Conservation (phyloP, 2,329 filamentous ascomycete genomes). For the Apiospora rasikravindrae region DNA sequence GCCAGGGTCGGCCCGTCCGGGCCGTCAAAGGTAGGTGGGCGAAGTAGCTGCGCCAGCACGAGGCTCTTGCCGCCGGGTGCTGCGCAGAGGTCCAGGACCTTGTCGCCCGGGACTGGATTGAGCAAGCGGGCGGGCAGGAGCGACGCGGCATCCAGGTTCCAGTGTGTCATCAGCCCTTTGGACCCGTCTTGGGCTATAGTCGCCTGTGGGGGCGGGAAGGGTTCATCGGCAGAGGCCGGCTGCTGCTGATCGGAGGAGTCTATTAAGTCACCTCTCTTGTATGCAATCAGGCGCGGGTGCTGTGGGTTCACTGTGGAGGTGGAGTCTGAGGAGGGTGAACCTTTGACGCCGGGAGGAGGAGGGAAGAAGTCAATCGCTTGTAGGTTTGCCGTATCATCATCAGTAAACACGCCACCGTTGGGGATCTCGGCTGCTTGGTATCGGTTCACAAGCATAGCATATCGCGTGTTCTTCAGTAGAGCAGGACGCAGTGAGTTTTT, state of each 20-base stretch:
- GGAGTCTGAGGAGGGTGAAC: not conserved
- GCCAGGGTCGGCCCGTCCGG: constrained; percentile 28
- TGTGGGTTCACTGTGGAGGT: not conserved
- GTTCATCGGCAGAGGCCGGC: constrained; percentile 22
- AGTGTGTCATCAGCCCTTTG: constrained; percentile 34
- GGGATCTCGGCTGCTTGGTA: constrained; percentile 28
- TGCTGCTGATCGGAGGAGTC: constrained; percentile 21
- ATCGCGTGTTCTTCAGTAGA: constrained; percentile 33
- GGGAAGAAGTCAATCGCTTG: constrained; percentile 26
- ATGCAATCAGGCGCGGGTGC: constrained; percentile 26
- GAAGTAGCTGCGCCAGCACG: constrained; percentile 39
- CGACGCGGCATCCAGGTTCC: constrained; percentile 39
- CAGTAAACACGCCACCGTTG: constrained; percentile 23
- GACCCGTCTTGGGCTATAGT: constrained; percentile 21
- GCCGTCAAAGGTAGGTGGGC: constrained; percentile 25
- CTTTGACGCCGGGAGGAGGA: not conserved
- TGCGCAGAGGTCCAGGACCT: constrained; percentile 46
- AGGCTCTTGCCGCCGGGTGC: constrained; percentile 43
- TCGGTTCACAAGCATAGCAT: constrained; percentile 35
- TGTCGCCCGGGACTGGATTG: constrained; percentile 40
- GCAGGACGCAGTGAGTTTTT: constrained; percentile 33
- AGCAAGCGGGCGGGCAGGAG: constrained; percentile 39
- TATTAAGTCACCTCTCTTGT: constrained; percentile 25
- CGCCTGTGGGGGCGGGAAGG: constrained; percentile 33
- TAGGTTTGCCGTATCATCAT: constrained; percentile 26